A percentile compares a stretch with the other conserved stretches of the same genome.
phyloP scores from a whole-genome alignment of 768 basidiomycete genomes.

The Suillus sp. region DNA sequence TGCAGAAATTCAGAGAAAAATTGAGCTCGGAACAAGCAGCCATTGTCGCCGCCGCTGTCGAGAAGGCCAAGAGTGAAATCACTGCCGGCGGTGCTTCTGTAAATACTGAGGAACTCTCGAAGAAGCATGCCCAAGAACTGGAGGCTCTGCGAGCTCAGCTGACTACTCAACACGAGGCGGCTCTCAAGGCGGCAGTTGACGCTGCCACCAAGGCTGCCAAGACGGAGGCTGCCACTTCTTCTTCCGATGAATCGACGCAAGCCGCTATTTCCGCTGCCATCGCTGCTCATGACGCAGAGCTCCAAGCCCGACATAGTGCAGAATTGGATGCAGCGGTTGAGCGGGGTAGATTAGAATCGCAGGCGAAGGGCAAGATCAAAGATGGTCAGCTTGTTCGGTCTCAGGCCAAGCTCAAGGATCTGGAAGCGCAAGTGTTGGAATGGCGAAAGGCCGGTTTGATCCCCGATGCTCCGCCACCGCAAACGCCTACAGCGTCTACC shows the following conservation, averaged over 20 bases:
- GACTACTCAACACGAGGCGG: constrained; percentile 51
- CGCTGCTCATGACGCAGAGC: constrained; percentile 48
- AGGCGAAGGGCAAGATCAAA: constrained; percentile 65
- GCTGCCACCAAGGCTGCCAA: constrained; percentile 45
- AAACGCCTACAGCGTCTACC: constrained; percentile 21
- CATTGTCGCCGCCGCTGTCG: constrained; percentile 58
- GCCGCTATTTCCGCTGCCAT: constrained; percentile 54
- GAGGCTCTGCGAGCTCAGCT: constrained; percentile 55
- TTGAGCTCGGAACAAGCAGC: constrained; percentile 45
- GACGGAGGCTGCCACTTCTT: constrained; percentile 29
- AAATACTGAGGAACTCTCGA: constrained; percentile 43
- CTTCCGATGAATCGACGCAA: constrained; percentile 39
- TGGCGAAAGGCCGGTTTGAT: constrained; percentile 54
- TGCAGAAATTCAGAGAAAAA: constrained; percentile 53
- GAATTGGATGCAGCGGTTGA: constrained; percentile 71
- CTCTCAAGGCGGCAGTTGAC: constrained; percentile 55
- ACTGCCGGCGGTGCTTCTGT: constrained; percentile 23
- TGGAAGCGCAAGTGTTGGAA: constrained; percentile 63
- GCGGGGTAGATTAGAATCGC: constrained; percentile 64
- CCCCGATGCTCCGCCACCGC: constrained; percentile 37
- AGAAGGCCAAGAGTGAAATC: constrained; percentile 53
- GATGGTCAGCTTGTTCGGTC: constrained; percentile 66
- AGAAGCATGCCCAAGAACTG: constrained; percentile 63
- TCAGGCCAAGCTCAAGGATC: constrained; percentile 64
- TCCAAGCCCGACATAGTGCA: constrained; percentile 49